Conservation (phyloP, 2,329 filamentous ascomycete species). For the Botrytis squamosa region DNA sequence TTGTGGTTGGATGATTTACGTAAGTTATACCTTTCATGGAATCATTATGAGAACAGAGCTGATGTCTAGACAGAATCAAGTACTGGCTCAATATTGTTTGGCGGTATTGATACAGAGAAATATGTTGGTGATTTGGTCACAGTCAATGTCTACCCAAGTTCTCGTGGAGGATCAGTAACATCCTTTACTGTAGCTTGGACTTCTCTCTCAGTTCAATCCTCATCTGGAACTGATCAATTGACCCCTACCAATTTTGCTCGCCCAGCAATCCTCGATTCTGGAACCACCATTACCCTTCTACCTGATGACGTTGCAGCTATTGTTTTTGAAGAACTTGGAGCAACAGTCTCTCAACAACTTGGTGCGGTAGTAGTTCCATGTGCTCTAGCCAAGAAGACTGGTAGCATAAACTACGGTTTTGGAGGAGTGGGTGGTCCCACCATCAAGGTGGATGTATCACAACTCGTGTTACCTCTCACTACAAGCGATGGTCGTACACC, state of each 20-base stretch:
- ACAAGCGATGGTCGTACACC: constrained; percentile 38
- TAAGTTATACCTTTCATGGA: constrained; percentile 26
- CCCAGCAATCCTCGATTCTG: constrained; percentile 61
- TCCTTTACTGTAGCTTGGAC: constrained; percentile 40
- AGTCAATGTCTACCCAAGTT: constrained; percentile 36
- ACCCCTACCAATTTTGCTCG: constrained; percentile 42
- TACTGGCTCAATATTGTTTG: constrained; percentile 44
- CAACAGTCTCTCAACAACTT: constrained; percentile 44
- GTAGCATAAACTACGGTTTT: constrained; percentile 50
- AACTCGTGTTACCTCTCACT: constrained; percentile 45
- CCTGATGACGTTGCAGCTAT: constrained; percentile 53
- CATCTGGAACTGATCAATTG: constrained; percentile 43
- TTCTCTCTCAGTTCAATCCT: constrained; percentile 36
- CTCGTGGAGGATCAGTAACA: constrained; percentile 19
- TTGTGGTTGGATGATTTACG: constrained; percentile 42
- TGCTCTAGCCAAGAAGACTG: constrained; percentile 41
- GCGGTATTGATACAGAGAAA: constrained; percentile 49
- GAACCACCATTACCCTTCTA: constrained; percentile 65
- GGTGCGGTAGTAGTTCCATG: constrained; percentile 53
- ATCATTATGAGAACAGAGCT: constrained; percentile 15
- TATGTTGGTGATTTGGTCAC: constrained; percentile 43
- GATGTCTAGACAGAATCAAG: constrained; percentile 32
- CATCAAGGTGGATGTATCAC: constrained; percentile 47
- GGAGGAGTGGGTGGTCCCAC: constrained; percentile 45
- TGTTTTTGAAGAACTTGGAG: constrained; percentile 48